These are phyloP conservation scores for Arthrobotrys iridis DNA, from an alignment of 2,329 filamentous ascomycete species.

Conservation along the genomic window DNA sequence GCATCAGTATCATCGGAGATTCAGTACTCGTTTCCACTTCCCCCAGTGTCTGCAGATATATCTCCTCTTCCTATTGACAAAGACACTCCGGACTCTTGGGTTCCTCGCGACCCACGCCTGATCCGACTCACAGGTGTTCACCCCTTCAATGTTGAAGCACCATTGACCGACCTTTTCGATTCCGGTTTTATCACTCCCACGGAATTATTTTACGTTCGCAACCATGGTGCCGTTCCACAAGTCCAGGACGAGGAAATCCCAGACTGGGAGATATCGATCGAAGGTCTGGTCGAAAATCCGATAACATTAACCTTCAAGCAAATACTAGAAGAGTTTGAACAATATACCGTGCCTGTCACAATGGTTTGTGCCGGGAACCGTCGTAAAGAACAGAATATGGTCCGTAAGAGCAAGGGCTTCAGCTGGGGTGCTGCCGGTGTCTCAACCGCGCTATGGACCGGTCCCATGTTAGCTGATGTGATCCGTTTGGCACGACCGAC, in stretches of 20 bases:
- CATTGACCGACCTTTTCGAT: slow-evolving; percentile 79
- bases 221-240: slow-evolving; percentile 83
- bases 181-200: slow-evolving; percentile 81
- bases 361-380: slow-evolving; percentile 92
- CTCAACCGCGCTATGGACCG: slow-evolving; percentile 88
- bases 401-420: slow-evolving; percentile 91
- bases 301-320: slow-evolving; percentile 76
- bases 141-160: slow-evolving; percentile 90
- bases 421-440: slow-evolving; percentile 90
- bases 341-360: slow-evolving; percentile 85
- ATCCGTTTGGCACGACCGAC: slow-evolving; percentile 73
- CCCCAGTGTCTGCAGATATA: slow-evolving; percentile 70
- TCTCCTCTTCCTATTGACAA: slow-evolving; percentile 78
- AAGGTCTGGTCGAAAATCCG: slow-evolving; percentile 84
- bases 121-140: slow-evolving; percentile 88
- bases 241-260: slow-evolving; percentile 77
- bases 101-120: slow-evolving; percentile 79
- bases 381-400: slow-evolving; percentile 90
- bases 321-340: slow-evolving; percentile 77
- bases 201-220: slow-evolving; percentile 89
- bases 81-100: slow-evolving; percentile 83
- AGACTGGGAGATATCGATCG: slow-evolving; percentile 83
- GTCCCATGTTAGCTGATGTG: slow-evolving; percentile 77
- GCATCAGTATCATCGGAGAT: slow-evolving; percentile 39
- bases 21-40: slow-evolving; percentile 70